Evolutionary conservation across 108 stramenopile genomes (phyloP).

Genomic region (Stephanodiscus minutulus): DNA sequence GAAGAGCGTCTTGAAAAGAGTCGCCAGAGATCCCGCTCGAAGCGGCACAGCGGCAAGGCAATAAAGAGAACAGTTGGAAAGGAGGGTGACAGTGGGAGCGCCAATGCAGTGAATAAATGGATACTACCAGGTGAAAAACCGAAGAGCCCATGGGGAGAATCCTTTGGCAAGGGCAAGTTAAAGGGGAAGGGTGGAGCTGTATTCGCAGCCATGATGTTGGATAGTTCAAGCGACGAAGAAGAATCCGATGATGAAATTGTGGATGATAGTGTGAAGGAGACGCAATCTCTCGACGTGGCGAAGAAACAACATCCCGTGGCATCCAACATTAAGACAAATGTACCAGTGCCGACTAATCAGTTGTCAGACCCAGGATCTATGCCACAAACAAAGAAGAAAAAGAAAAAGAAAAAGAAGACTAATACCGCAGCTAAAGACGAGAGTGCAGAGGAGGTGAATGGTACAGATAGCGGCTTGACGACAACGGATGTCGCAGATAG

Average conservation of each 20-base stretch:
- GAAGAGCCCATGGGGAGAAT: slow-evolving; percentile 35
- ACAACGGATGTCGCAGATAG: background rate
- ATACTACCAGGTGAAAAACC: slow-evolving; percentile 42
- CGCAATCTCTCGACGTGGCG: background rate
- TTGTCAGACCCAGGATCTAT: background rate
- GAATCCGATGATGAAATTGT: slow-evolving; percentile 33
- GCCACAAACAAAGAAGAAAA: slow-evolving; percentile 17
- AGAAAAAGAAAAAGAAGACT: slow-evolving; percentile 30
- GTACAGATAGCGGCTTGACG: background rate
- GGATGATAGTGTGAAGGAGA: background rate
- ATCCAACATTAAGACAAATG: background rate
- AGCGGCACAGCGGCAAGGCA: slow-evolving; percentile 8
- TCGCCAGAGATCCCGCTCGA: slow-evolving; percentile 30
- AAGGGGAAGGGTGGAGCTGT: slow-evolving; percentile 56
- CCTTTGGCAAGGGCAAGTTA: slow-evolving; percentile 41
- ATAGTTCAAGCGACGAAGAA: slow-evolving; percentile 79
- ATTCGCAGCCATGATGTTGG: slow-evolving; percentile 91
- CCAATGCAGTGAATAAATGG: slow-evolving; percentile 38
- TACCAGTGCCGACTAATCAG: background rate
- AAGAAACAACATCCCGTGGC: slow-evolving; percentile 10
- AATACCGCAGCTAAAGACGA: slow-evolving; percentile 10
- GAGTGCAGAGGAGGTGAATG: background rate
- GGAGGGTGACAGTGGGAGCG: slow-evolving; percentile 9
- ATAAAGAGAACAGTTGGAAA: slow-evolving; percentile 13
- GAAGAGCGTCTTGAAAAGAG: slow-evolving; percentile 56